Base-by-base conservation (phyloP, 2,329 filamentous ascomycete species). In the Microcera coccophila region DNA sequence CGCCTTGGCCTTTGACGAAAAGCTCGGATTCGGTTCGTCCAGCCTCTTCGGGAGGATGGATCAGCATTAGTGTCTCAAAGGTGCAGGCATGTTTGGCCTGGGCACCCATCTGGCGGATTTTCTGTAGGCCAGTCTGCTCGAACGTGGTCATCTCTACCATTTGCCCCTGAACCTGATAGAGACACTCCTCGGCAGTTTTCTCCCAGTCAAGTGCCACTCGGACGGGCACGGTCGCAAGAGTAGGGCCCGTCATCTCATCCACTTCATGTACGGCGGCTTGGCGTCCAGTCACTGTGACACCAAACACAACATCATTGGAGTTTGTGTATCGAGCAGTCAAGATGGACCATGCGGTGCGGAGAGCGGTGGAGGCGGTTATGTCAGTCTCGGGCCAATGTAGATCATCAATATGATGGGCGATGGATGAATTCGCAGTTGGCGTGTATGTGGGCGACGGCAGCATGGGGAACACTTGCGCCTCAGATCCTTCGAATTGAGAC, bases 401-500 rank as follows among this genome's bases (percentile, higher is more conserved):
- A 12, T 32, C 32, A 2, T 39, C 11, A 8, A 47, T 21, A 4
- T 42, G 28, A 15, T 15, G 20, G 37, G 44, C 26, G 20, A 48
- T 10, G 33, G 28, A 1, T 12, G 18, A 15, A 22, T 26, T 18
- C 14, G 29, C 21, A 20, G 20, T 37, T 22, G 21, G 19, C 10
- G 22, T 21, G 26, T 33, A 11, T 17, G 22, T 8, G 12, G 36
- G 20, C n/a, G 33, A 18, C 4, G 33, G 33, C 33, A 35, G 20
- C 8, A 17, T 17, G 9, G 33, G 33, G 15, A 19, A 35, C 9
- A 5, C 16, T n/a, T 15, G 16, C 11, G 5, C 18, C 10, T 18
- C 18, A 12, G 12, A 10, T 11, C 33, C 33, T n/a, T 35, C 33
- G n/a, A 35, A n/a, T 7, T 35, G 12, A 9, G 10, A 9, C 33